Conservation (phyloP, 176 grass and related monocot species). For the Miscanthus lutarioriparius region DNA sequence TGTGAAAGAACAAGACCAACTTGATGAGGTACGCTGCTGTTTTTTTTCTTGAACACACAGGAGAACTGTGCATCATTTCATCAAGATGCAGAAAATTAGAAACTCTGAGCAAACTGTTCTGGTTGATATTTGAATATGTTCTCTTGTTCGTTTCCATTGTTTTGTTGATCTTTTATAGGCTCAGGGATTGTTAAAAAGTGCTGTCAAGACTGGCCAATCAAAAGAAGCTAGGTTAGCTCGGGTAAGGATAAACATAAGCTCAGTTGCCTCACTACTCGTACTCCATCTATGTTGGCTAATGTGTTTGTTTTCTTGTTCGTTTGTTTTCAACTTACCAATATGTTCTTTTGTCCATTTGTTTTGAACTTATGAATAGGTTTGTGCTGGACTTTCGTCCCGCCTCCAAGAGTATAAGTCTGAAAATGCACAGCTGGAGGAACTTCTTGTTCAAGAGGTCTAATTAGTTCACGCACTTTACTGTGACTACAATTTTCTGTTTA, state of each 20-base stretch:
- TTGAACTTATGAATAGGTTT: slow-evolving; percentile 67
- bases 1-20: slow-evolving; percentile 83
- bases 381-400: slow-evolving; percentile 91
- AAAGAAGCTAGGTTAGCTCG: slow-evolving; percentile 99
- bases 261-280: slow-evolving; percentile 23
- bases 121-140: slow-evolving; percentile 22
- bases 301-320: slow-evolving; percentile 17
- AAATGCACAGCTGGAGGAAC: slow-evolving; percentile 95
- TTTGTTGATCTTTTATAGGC: slow-evolving; percentile 63
- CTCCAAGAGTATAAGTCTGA: slow-evolving; percentile 99
- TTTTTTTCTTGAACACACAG: background rate
- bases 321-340: slow-evolving; percentile 44
- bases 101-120: slow-evolving; percentile 33
- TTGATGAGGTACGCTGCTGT: slow-evolving; percentile 73
- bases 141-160: slow-evolving; percentile 14
- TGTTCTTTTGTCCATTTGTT: slow-evolving; percentile 16
- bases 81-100: background rate
- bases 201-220: slow-evolving; percentile 92
- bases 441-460: slow-evolving; percentile 88
- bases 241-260: slow-evolving; percentile 59
- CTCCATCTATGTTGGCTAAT: slow-evolving; percentile 19
- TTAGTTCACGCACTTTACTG: slow-evolving; percentile 8
- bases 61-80: background rate
- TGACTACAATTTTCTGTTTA: slow-evolving; percentile 21
- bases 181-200: slow-evolving; percentile 86